Evolutionary conservation across 2,329 filamentous ascomycete genomes (phyloP).

Genomic region (Rhexocercosporidium sp.): DNA sequence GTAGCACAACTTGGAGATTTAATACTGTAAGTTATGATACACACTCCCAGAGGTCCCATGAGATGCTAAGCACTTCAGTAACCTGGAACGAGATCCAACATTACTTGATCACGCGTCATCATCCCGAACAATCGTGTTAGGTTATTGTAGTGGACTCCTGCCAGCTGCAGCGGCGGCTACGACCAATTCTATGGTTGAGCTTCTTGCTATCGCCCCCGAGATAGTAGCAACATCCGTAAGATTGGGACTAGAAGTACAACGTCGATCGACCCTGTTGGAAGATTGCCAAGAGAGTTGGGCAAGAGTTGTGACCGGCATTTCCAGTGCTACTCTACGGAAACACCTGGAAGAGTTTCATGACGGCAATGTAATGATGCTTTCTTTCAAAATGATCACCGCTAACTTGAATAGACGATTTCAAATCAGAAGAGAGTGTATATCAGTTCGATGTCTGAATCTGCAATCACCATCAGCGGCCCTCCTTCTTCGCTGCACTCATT

Average conservation of each 20-base stretch:
- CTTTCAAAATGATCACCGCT: background rate
- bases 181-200: background rate
- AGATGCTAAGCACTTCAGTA: background rate
- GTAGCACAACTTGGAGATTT: background rate
- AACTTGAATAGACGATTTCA: background rate
- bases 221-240: background rate
- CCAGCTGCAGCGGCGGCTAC: background rate
- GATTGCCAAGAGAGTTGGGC: background rate
- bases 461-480: background rate
- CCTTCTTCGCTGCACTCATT: background rate
- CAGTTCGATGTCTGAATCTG: background rate
- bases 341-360: background rate
- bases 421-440: background rate
- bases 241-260: background rate
- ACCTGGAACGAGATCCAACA: constrained; percentile 2
- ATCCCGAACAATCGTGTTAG: background rate
- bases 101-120: background rate
- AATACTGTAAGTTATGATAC: background rate
- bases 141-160: background rate
- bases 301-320: background rate
- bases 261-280: background rate
- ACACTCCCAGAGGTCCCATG: background rate
- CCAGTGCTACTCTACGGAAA: background rate
- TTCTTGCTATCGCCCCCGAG: background rate
- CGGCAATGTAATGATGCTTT: background rate